These are phyloP conservation scores for Phyllosticta citribraziliensis DNA, from an alignment of 2,329 filamentous ascomycete genomes.

Conservation along the genomic window DNA sequence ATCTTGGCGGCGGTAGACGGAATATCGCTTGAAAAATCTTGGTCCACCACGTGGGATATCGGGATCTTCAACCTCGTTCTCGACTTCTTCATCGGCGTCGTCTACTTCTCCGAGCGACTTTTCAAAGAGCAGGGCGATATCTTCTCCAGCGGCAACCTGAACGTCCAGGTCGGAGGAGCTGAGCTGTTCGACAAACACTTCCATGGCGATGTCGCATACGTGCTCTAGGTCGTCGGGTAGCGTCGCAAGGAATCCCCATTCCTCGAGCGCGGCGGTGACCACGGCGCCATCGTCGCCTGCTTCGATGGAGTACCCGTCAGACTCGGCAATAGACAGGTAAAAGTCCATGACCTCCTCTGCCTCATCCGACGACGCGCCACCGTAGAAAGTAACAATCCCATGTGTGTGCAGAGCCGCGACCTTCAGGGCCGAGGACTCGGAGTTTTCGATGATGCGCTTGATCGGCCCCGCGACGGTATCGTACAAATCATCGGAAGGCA, in stretches of 20 bases:
- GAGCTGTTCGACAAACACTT: slow-evolving; percentile 77
- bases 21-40: slow-evolving; percentile 52
- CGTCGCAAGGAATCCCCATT: slow-evolving; percentile 73
- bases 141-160: slow-evolving; percentile 67
- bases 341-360: slow-evolving; percentile 65
- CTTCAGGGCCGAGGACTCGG: slow-evolving; percentile 55
- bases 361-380: slow-evolving; percentile 59
- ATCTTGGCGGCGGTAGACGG: slow-evolving; percentile 54
- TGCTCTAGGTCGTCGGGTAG: slow-evolving; percentile 65
- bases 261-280: slow-evolving; percentile 64
- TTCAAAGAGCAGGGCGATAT: slow-evolving; percentile 77
- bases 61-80: slow-evolving; percentile 36
- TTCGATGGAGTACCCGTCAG: slow-evolving; percentile 63
- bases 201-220: slow-evolving; percentile 61
- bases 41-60: slow-evolving; percentile 14
- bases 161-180: slow-evolving; percentile 63
- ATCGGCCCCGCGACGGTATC: slow-evolving; percentile 49
- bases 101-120: slow-evolving; percentile 52
- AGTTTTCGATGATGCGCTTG: slow-evolving; percentile 56
- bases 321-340: slow-evolving; percentile 66
- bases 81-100: slow-evolving; percentile 43
- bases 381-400: slow-evolving; percentile 62
- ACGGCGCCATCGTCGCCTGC: slow-evolving; percentile 61
- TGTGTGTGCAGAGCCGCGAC: slow-evolving; percentile 64
- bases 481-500: slow-evolving; percentile 56